Evolutionary conservation across 2,329 filamentous ascomycete genomes (phyloP).

Genomic region (Stachybotrys chlorohalonatus): DNA sequence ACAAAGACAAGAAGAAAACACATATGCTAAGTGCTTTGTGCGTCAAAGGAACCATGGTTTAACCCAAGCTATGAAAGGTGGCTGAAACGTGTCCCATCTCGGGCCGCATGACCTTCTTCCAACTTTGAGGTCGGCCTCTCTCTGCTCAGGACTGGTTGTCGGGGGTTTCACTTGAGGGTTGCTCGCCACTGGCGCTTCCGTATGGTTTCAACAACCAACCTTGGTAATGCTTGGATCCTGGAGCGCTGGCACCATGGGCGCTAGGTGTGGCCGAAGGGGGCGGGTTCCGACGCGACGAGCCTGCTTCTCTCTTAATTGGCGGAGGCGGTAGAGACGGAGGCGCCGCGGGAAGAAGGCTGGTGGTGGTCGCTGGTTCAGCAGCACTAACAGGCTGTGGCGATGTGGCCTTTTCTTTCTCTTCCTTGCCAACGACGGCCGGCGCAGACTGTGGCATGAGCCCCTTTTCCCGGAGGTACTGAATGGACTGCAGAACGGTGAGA

Average conservation of each 20-base stretch:
- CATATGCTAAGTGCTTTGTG: background rate
- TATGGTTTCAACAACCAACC: constrained; percentile 28
- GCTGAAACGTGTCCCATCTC: background rate
- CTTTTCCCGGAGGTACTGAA: constrained; percentile 55
- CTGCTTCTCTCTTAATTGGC: constrained; percentile 22
- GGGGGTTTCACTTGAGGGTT: background rate
- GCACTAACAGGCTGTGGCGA: background rate
- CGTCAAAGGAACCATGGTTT: too few species aligned
- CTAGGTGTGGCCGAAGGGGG: constrained; percentile 18
- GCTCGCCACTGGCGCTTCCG: constrained; percentile 10
- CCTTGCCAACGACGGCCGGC: constrained; percentile 6
- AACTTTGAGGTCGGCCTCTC: background rate
- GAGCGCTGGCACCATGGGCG: constrained; percentile 20
- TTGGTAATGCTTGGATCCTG: constrained; percentile 24
- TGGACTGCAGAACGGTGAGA: constrained; percentile 54
- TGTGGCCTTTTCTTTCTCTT: constrained; percentile 8
- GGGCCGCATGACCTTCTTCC: background rate
- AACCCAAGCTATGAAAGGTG: background rate
- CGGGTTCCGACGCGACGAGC: constrained; percentile 21
- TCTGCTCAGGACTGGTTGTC: background rate
- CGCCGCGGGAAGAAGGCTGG: constrained; percentile 28
- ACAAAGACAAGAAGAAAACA: background rate
- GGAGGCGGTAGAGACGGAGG: constrained; percentile 26
- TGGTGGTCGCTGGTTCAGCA: constrained; percentile 7
- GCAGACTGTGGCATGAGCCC: constrained; percentile 34